Base-by-base conservation (phyloP, 139 green algal species). In the Chlamydomonas incerta region DNA sequence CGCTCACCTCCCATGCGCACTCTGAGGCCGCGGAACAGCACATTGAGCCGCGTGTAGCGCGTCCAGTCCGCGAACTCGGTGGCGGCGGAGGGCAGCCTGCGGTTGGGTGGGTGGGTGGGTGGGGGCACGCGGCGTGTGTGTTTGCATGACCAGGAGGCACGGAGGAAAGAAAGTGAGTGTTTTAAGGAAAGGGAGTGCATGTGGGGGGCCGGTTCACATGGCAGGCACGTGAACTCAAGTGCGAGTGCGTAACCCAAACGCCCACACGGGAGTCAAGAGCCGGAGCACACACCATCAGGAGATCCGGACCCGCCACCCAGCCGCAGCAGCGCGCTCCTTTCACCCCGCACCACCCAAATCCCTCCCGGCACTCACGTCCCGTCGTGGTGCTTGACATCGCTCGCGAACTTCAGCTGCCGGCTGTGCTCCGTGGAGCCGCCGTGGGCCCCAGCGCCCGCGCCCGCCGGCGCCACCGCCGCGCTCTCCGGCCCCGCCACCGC, bases 21-120 rank as follows among this genome's bases (percentile, higher is more conserved):
- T 0, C 90, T 80, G 72, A 93, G 74, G 11, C 90, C 90, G 21
- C 84, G 65, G 46, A 87, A 89, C 77, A 93, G 83, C 67, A 81
- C 58, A 5, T 14, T 31, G 3, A 72, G 76, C 2, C 70, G 76
- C 18, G 57, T 82, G 83, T 84, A 82, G 13, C 47, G 58, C 23
- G 76, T 74, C 60, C 69, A 79, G 60, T 72, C 69, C 8, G 47
- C 70, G 29, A 86, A 79, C 18, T 77, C 62, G 26, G 76, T 26
- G 3, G 68, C 85, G 41, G 8, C 31, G 5, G n/a, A n/a, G n/a
- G 46, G 24, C 35, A 82, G 14, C 21, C 74, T 82, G 74, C 26
- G 34, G 18, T n/a, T n/a, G n/a, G n/a, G n/a, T n/a, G n/a, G n/a
- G n/a, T n/a, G n/a, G n/a, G n/a, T 33, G 14, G 67, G 33, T 5